These are phyloP conservation scores for Oemleria cerasiformis DNA, from an alignment of 306 rosid genomes.

Conservation along the genomic window DNA sequence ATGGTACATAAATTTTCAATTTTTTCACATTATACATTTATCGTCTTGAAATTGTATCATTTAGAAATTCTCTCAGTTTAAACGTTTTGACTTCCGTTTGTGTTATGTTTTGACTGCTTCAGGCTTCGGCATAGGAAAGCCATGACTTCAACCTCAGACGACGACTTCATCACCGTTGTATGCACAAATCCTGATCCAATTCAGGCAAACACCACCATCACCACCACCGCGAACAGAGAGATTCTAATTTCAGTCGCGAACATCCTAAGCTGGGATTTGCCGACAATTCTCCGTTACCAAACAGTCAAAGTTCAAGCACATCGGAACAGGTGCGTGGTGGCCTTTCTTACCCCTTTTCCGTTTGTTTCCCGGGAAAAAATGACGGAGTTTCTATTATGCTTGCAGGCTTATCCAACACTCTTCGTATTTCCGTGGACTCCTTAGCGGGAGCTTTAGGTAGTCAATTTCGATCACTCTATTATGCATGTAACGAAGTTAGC, in stretches of 20 bases:
- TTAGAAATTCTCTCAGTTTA: too few species aligned
- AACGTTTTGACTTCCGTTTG: too few species aligned
- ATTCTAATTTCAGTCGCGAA: constrained; percentile 35
- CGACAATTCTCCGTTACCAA: constrained; percentile 32
- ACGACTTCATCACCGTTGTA: constrained; percentile 38
- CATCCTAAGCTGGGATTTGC: constrained; percentile 47
- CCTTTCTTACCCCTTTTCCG: not conserved
- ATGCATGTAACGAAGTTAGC: too few species aligned
- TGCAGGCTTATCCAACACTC: constrained; percentile 59
- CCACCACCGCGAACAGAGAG: constrained; percentile 18
- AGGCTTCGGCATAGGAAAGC: not conserved
- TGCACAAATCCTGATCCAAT: constrained; percentile 35
- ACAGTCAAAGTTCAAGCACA: constrained; percentile 46
- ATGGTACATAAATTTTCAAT: too few species aligned
- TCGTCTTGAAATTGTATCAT: too few species aligned
- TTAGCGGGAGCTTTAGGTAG: constrained; percentile 70
- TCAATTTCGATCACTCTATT: not conserved
- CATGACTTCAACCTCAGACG: constrained; percentile 48
- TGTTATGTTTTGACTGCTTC: too few species aligned
- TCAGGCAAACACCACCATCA: constrained; percentile 13
- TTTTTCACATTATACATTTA: too few species aligned
- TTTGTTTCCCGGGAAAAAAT: constrained; percentile 23
- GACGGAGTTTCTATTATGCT: not conserved
- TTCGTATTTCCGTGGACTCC: constrained; percentile 63
- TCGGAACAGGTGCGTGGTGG: constrained; percentile 38